Conservation (phyloP, 2,329 filamentous ascomycete species). For the Xylariaceae sp. region DNA sequence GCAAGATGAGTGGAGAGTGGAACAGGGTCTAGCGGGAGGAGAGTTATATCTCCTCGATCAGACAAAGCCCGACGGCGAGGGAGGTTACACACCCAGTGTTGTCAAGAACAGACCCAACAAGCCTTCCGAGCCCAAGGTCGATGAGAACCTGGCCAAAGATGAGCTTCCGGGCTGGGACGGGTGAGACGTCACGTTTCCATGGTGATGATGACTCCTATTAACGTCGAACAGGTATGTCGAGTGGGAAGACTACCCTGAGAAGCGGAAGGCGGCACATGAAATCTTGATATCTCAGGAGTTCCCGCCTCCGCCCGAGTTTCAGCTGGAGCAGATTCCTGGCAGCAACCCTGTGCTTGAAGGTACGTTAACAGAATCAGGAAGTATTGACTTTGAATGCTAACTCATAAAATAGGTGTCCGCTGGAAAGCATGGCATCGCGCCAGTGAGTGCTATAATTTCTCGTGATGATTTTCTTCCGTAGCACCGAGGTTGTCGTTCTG, state of each 20-base stretch:
- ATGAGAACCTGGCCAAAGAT: conserved; percentile 22
- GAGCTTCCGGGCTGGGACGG: conserved; percentile 23
- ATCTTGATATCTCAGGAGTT: conserved; percentile 50
- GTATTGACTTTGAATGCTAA: background rate
- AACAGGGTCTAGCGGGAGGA: conserved; percentile 23
- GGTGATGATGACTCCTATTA: conserved; percentile 15
- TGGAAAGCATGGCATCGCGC: conserved; percentile 58
- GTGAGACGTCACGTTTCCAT: conserved; percentile 12
- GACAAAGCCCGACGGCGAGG: conserved; percentile 13
- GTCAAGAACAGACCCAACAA: background rate
- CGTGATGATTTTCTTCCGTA: background rate
- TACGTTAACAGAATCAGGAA: conserved; percentile 21
- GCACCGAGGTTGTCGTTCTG: background rate
- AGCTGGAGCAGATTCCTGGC: conserved; percentile 48
- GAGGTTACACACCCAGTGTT: background rate
- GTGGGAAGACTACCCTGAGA: conserved; percentile 65
- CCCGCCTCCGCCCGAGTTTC: conserved; percentile 49
- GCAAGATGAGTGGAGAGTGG: conserved; percentile 24
- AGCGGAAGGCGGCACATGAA: conserved; percentile 54
- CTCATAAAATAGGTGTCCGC: conserved; percentile 28
- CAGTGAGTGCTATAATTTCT: conserved; percentile 3
- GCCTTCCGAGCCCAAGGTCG: conserved; percentile 10
- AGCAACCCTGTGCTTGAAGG: conserved; percentile 55
- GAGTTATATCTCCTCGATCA: conserved; percentile 24
- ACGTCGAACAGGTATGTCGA: conserved; percentile 51